Percentiles rank a stretch among this genome's conserved stretches.
Evolutionary conservation across 306 rosid species (phyloP).

Genomic region (Dryas octopetala): DNA sequence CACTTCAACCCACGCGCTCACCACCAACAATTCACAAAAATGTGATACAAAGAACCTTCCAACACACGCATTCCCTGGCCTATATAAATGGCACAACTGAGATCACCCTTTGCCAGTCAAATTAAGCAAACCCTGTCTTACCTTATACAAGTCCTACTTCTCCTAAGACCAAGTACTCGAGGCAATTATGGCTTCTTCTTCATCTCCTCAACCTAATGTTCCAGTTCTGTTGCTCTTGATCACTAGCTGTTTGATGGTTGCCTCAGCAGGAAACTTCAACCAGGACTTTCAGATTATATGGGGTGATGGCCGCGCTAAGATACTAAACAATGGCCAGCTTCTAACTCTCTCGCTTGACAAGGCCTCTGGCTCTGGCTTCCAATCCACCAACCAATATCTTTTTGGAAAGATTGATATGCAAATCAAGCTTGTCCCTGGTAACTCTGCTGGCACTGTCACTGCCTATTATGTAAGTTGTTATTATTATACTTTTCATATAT

Average conservation of each 20-base stretch:
- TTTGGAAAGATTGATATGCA: conserved; percentile 70
- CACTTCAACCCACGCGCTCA: conserved; percentile 16
- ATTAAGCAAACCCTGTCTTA: background rate
- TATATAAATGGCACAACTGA: conserved; percentile 10
- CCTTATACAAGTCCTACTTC: background rate
- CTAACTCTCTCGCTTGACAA: conserved; percentile 66
- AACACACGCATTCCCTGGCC: background rate
- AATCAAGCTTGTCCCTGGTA: conserved; percentile 56
- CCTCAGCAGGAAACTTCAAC: conserved; percentile 45
- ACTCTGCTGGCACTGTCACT: conserved; percentile 79
- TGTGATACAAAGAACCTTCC: background rate
- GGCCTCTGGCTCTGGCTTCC: conserved; percentile 76
- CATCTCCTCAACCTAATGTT: background rate
- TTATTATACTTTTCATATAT: background rate
- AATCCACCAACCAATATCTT: conserved; percentile 47
- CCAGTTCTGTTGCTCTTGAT: background rate
- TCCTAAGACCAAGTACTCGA: background rate
- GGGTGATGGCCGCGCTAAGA: conserved; percentile 66
- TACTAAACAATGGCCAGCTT: conserved; percentile 33
- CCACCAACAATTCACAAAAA: conserved; percentile 9
- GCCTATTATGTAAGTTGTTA: conserved; percentile 57
- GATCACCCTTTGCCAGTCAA: background rate
- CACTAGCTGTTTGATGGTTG: background rate
- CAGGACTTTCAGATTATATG: conserved; percentile 57
- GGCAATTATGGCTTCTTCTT: conserved; percentile 8